Base-by-base conservation (phyloP, 129 eudicot species). In the Artemisia argyi region DNA sequence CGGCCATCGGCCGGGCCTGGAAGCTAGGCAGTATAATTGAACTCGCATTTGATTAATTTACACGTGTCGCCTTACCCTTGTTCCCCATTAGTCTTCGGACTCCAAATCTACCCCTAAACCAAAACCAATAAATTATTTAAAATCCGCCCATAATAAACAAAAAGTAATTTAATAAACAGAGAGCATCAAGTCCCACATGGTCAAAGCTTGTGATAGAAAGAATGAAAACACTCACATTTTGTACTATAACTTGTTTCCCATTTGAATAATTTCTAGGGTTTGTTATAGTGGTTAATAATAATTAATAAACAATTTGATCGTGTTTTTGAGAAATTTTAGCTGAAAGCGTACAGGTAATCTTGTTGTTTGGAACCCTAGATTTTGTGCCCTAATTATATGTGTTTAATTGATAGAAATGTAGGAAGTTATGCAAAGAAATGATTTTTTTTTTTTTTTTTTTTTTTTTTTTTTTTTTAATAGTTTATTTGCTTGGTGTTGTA, bases 181-280 rank as follows among this genome's bases (percentile, higher is more conserved):
- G 6, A 18, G 12, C 63, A 58, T 12, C 63, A 28, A 73, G 70
- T 73, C 77, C 51, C 77, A 62, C 63, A 73, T 62, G 77, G 77
- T 73, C 70, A 62, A 73, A 73, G 77, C 77, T 73, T 73, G 70
- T 49, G 62, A 30, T 8, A 39, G 9, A 8, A 39, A 8, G 46
- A 39, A 39, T 11, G 70, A 50, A 73, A 50, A 50, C 77, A 73
- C 15, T 73, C 62, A 7, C 52, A 50, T 61, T 73, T 61, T 50
- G 32, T 19, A 51, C 19, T 16, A 51, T 13, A 11, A 63, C 77
- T 61, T 61, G 63, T 73, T 73, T 53, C 46, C 51, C 35, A 51
- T 61, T 63, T 61, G 18, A 6, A 48, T 50, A 51, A 20, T 62
- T 50, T 73, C 13, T 14, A 0, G 70, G 62, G 62, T 61, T 73